Evolutionary conservation across 1,139 yeast species (phyloP).

Genomic region (Yamadazyma jaroonii): DNA sequence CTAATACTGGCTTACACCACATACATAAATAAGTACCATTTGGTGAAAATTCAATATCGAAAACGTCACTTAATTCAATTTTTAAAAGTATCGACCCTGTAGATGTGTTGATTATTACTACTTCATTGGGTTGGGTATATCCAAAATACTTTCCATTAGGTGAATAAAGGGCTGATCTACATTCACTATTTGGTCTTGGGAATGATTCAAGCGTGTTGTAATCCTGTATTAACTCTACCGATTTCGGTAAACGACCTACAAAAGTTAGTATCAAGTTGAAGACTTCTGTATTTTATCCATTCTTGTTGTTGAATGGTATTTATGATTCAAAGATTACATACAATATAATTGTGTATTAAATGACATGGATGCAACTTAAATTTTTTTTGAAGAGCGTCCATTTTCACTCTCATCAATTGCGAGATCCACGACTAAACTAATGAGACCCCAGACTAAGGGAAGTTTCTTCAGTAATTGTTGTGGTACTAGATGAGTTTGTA

Average conservation of each 20-base stretch:
- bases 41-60: conserved; percentile 85
- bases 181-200: conserved; percentile 38
- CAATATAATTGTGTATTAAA: conserved; percentile 42
- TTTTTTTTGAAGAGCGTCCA: conserved; percentile 9
- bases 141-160: conserved; percentile 57
- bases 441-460: no score
- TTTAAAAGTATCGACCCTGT: conserved; percentile 29
- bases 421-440: conserved; percentile 1
- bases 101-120: conserved; percentile 50
- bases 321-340: conserved; percentile 21
- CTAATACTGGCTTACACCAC: conserved; percentile 84
- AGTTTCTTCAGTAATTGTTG: no score
- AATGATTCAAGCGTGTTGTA: conserved; percentile 34
- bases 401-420: conserved; percentile 1
- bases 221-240: conserved; percentile 57
- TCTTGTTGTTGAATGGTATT: neutral
- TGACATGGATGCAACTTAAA: conserved; percentile 25
- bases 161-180: conserved; percentile 49
- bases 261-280: neutral
- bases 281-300: neutral
- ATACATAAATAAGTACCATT: conserved; percentile 80
- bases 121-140: conserved; percentile 52
- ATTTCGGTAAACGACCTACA: conserved; percentile 59
- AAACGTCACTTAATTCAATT: conserved; percentile 58
- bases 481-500: no score